phyloP scores from a whole-genome alignment of 371 early-diverging fungal species.

The Mucor velutinosus region DNA sequence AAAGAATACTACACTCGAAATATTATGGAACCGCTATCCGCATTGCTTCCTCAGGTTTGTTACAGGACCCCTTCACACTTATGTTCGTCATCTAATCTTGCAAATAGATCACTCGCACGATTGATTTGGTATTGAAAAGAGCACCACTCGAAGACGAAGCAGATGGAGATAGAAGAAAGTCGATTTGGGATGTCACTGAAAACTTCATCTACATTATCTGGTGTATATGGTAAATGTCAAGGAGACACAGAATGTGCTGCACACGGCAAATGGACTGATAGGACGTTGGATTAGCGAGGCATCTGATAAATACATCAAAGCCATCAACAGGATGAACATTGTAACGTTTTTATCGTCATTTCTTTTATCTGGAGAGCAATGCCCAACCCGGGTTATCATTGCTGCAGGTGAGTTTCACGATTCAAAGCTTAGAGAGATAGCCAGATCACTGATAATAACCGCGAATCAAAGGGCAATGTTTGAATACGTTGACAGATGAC shows the following conservation, averaged over 20 bases:
- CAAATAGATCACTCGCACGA: constrained; percentile 38
- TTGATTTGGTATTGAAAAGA: constrained; percentile 51
- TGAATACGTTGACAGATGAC: constrained; percentile 85
- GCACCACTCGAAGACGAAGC: constrained; percentile 49
- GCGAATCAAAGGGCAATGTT: constrained; percentile 66
- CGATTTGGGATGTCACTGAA: constrained; percentile 73
- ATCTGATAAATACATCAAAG: constrained; percentile 65
- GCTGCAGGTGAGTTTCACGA: constrained; percentile 53
- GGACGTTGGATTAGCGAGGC: constrained; percentile 55
- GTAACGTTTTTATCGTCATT: constrained; percentile 72
- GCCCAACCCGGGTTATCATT: constrained; percentile 63
- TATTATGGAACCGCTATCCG: constrained; percentile 57
- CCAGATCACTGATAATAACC: constrained; percentile 1
- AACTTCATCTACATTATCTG: constrained; percentile 74
- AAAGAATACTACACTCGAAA: constrained; percentile 70
- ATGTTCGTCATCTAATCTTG: neutral
- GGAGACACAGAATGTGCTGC: neutral
- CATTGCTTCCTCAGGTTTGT: constrained; percentile 49
- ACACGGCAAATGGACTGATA: neutral
- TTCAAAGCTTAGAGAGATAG: neutral
- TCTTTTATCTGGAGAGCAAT: constrained; percentile 58
- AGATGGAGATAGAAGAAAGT: constrained; percentile 59
- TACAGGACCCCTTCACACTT: neutral
- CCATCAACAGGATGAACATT: constrained; percentile 68
- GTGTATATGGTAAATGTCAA: constrained; percentile 51